Evolutionary conservation across 2,329 filamentous ascomycete species (phyloP).

Genomic region (Trichoderma polysporum): DNA sequence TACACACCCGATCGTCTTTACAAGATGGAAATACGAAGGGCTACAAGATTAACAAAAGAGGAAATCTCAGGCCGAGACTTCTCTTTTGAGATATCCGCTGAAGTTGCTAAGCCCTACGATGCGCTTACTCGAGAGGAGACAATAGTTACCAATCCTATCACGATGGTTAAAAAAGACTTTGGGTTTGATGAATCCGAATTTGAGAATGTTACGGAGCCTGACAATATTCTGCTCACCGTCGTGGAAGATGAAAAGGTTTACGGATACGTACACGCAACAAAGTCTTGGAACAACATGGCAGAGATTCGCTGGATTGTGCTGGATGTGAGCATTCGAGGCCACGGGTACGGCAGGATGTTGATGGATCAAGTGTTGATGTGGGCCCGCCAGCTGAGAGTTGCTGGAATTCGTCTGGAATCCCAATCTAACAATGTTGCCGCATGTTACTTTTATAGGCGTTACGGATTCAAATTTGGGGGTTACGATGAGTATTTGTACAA

Average conservation of each 20-base stretch:
- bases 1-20: not conserved
- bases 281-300: conserved; percentile 26
- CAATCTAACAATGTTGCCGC: conserved; percentile 25
- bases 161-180: not conserved
- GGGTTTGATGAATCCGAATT: conserved; percentile 16
- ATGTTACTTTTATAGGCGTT: conserved; percentile 24
- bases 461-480: conserved; percentile 23
- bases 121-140: conserved; percentile 15
- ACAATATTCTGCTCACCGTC: not conserved
- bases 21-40: conserved; percentile 17
- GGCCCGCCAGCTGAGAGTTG: conserved; percentile 20
- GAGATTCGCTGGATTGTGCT: conserved; percentile 22
- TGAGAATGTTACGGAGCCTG: not conserved
- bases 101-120: conserved; percentile 22
- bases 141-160: conserved; percentile 8
- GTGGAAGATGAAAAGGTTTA: conserved; percentile 4
- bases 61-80: conserved; percentile 23
- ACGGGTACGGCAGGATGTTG: conserved; percentile 19
- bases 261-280: conserved; percentile 22
- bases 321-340: conserved; percentile 21
- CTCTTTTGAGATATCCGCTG: conserved; percentile 21
- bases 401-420: conserved; percentile 20
- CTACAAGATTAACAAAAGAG: not conserved
- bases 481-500: conserved; percentile 25
- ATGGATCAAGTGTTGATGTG: conserved; percentile 22